These are phyloP conservation scores for Hypoxylon fuscum DNA, from an alignment of 495 filamentous ascomycete genomes.

Conservation along the genomic window DNA sequence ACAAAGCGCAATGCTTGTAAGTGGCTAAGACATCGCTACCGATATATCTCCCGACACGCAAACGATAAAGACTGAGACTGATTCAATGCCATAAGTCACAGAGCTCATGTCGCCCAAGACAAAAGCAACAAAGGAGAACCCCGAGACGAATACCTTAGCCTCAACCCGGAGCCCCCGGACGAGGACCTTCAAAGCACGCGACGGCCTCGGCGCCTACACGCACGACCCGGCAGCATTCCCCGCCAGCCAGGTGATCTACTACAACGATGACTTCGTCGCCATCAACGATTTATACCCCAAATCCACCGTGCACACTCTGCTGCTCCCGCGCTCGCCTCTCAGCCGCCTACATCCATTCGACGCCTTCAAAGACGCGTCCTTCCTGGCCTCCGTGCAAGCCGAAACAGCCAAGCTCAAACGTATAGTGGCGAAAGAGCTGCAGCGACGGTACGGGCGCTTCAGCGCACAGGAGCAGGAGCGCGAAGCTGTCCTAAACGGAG, in stretches of 20 bases:
- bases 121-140: constrained; percentile 50
- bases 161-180: constrained; percentile 20
- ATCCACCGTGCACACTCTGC: constrained; percentile 81
- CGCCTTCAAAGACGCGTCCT: constrained; percentile 74
- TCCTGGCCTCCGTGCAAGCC: constrained; percentile 69
- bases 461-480: constrained; percentile 69
- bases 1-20: constrained; percentile 45
- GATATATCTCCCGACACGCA: too few species aligned
- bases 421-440: constrained; percentile 78
- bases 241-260: constrained; percentile 68
- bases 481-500: constrained; percentile 65
- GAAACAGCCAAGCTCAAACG: constrained; percentile 69
- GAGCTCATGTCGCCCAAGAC: constrained; percentile 73
- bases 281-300: constrained; percentile 90
- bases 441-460: constrained; percentile 70
- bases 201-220: constrained; percentile 77
- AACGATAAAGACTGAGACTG: constrained; percentile 8
- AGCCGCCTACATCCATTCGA: constrained; percentile 77
- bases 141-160: constrained; percentile 49
- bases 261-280: constrained; percentile 75
- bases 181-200: constrained; percentile 56
- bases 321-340: constrained; percentile 79
- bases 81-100: constrained; percentile 56
- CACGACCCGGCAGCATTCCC: constrained; percentile 71
- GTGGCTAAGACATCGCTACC: constrained; percentile 17